Percentiles rank a stretch among this genome's conserved stretches.
These are phyloP conservation scores for Ascoidea asiatica DNA, from an alignment of 805 yeast species.

Conservation along the genomic window DNA sequence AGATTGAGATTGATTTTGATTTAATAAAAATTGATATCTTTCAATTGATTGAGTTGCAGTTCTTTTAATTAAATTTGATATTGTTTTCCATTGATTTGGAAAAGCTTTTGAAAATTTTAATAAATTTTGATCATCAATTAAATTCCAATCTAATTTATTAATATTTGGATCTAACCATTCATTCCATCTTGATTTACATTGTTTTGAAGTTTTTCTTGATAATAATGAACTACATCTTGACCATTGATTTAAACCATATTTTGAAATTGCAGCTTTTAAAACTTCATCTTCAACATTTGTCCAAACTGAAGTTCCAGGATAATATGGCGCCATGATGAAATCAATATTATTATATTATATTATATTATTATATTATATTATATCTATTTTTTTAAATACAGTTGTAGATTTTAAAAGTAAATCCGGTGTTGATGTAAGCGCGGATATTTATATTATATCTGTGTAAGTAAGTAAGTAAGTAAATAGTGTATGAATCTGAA, in stretches of 20 bases:
- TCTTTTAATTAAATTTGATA: constrained; percentile 69
- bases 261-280: constrained; percentile 78
- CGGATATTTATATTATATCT: too few species aligned
- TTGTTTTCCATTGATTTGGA: constrained; percentile 92
- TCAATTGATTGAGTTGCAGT: constrained; percentile 83
- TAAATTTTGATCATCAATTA: constrained; percentile 63
- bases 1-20: constrained; percentile 23
- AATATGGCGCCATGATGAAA: background rate
- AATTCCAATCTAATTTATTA: constrained; percentile 51
- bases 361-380: too few species aligned
- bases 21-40: constrained; percentile 62
- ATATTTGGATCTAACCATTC: constrained; percentile 76
- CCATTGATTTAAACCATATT: constrained; percentile 94
- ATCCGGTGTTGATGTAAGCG: too few species aligned
- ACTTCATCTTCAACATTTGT: constrained; percentile 59
- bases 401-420: too few species aligned
- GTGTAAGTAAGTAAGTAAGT: too few species aligned
- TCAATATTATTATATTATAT: too few species aligned
- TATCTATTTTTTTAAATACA: too few species aligned
- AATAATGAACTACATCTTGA: constrained; percentile 78
- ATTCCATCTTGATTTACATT: constrained; percentile 85
- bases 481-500: too few species aligned
- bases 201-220: constrained; percentile 77
- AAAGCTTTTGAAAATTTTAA: constrained; percentile 51
- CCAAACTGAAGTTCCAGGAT: constrained; percentile 3